Percentiles rank a stretch among this genome's conserved stretches.
Conservation (phyloP, 1,284 basidiomycete species). For the Chalciporus sp. region DNA sequence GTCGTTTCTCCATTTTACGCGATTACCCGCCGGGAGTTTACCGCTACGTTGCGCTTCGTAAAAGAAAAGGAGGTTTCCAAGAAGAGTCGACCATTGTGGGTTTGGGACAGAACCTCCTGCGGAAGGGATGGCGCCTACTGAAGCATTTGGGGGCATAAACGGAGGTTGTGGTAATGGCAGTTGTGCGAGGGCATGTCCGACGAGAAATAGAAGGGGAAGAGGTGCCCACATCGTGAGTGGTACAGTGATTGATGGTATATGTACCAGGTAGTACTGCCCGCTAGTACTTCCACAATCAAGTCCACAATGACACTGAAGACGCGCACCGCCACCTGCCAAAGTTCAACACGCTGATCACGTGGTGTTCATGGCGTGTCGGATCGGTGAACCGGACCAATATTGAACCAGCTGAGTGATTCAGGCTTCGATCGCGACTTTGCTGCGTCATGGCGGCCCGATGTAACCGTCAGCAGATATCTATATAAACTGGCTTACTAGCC, state of each 20-base stretch:
- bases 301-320: no score
- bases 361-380: neutral
- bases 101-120: constrained; percentile 51
- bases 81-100: constrained; percentile 76
- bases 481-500: constrained; percentile 14
- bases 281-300: no score
- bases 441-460: constrained; percentile 14
- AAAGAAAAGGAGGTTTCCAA: constrained; percentile 84
- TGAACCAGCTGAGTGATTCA: no score
- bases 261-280: no score
- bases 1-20: constrained; percentile 87
- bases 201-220: constrained; percentile 21
- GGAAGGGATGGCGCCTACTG: constrained; percentile 57
- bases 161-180: constrained; percentile 62
- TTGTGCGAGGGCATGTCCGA: constrained; percentile 45
- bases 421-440: no score
- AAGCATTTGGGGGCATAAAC: constrained; percentile 63
- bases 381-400: no score
- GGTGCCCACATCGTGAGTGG: constrained; percentile 33
- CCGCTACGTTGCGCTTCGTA: constrained; percentile 92
- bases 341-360: constrained; percentile 16
- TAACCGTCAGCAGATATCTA: constrained; percentile 1
- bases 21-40: constrained; percentile 64
- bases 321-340: no score
- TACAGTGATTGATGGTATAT: constrained; percentile 1